Evolutionary conservation across 2,329 filamentous ascomycete genomes (phyloP).

Genomic region (Botryotinia narcissicola): DNA sequence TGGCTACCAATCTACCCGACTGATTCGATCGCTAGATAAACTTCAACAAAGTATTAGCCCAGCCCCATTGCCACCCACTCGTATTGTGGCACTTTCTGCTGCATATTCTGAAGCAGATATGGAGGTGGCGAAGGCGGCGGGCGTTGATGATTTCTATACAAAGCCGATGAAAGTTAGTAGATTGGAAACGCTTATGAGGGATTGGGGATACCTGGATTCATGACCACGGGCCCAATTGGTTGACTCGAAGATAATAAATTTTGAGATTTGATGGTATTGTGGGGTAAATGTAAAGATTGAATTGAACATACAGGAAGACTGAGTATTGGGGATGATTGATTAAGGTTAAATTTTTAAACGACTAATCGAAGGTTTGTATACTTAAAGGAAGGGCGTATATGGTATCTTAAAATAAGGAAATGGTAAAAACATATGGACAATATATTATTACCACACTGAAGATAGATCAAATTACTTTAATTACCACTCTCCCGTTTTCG

Average conservation of each 20-base stretch:
- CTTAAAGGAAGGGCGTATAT: background rate
- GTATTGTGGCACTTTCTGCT: constrained; percentile 52
- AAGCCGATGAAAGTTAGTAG: constrained; percentile 44
- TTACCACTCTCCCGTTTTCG: background rate
- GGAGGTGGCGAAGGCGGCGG: constrained; percentile 49
- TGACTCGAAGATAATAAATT: background rate
- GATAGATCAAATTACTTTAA: background rate
- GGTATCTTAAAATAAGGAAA: background rate
- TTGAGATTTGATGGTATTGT: background rate
- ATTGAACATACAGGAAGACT: background rate
- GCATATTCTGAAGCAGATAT: constrained; percentile 49
- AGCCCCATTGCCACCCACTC: constrained; percentile 27
- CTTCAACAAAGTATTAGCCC: constrained; percentile 23
- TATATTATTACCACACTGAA: background rate
- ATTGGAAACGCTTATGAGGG: constrained; percentile 12
- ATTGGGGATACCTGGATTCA: background rate
- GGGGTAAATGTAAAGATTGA: background rate
- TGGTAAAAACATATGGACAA: background rate
- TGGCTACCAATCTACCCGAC: constrained; percentile 47
- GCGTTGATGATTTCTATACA: constrained; percentile 53
- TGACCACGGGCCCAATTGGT: background rate
- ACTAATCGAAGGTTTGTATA: background rate
- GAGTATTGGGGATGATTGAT: background rate
- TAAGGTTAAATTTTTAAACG: too few species aligned
- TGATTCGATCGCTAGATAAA: constrained; percentile 50